phyloP scores from a whole-genome alignment of 2,329 filamentous ascomycete species.

The Sordariomycetes sp. region DNA sequence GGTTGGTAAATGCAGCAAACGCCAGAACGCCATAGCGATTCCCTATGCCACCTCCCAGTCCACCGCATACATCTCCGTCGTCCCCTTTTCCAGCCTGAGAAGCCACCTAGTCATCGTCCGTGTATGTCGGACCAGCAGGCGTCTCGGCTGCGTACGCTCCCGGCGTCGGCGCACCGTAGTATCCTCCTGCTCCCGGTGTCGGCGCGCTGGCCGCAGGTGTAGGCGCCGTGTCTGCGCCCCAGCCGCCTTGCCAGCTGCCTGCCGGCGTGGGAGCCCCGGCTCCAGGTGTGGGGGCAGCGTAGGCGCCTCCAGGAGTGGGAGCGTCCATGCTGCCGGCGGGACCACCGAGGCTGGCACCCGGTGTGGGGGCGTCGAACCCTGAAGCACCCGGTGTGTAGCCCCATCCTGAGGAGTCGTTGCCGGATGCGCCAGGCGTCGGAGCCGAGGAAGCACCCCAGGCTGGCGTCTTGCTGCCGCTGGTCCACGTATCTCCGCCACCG shows the following conservation, averaged over 20 bases:
- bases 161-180: constrained; percentile 49
- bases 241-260: neutral
- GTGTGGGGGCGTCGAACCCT: constrained; percentile 62
- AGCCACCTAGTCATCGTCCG: constrained; percentile 43
- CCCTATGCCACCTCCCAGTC: neutral
- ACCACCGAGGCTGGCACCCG: constrained; percentile 47
- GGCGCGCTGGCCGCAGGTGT: constrained; percentile 30
- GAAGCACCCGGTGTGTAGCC: constrained; percentile 45
- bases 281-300: constrained; percentile 54
- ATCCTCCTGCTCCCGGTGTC: constrained; percentile 49
- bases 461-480: constrained; percentile 67
- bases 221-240: constrained; percentile 2
- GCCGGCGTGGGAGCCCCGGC: constrained; percentile 48
- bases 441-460: constrained; percentile 52
- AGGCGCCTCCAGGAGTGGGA: constrained; percentile 58
- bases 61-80: neutral
- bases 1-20: too few species aligned
- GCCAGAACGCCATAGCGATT: too few species aligned
- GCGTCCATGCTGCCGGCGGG: constrained; percentile 56
- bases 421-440: constrained; percentile 48
- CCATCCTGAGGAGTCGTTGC: constrained; percentile 51
- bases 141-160: constrained; percentile 53
- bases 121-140: constrained; percentile 47
- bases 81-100: neutral
- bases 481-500: constrained; percentile 48